Evolutionary conservation across 345 rosid species (phyloP), one percentile per base, ranked within the genome.

Genomic region (Boechera retrofracta): DNA sequence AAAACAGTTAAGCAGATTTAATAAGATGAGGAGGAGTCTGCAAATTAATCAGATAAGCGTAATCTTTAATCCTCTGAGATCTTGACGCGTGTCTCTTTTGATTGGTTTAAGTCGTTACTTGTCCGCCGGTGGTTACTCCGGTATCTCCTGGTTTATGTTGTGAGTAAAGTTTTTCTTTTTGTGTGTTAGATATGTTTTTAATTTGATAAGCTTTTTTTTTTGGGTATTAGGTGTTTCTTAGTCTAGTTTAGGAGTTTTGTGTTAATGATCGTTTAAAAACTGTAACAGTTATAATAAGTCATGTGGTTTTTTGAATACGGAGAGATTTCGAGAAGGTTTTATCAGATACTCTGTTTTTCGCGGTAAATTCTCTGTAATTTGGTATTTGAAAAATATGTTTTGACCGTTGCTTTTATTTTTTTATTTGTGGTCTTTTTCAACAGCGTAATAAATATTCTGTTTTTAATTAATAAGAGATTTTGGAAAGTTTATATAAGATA

Each of bases 1-100:
- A 78, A 72, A 69, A 68, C 69, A 83, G 49, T 83, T 62, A 82
- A 83, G 77, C 75, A 75, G 80, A 86, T 82, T 82, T 86, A 55
- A 86, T 86, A 76, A 86, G 41, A 39, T 58, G 10, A 9, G 62
- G 62, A 77, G 5, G 76, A 81, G 59, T 80, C 85, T 85, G 85
- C 60, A 67, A 5, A 42, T 44, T 6, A 32, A 78, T 78, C 74
- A 3, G 45, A 53, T 78, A 72, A 66, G 66, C 26, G 32, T 33
- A 44, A 32, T 39, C 7, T 33, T 47, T 1, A 0, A 2, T 16
- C 75, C 59, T 54, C 24, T 76, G 1, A 42, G 0, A 24, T 8
- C 6, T 24, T 52, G 76, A 77, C 80, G 58, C 75, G 75, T 69
- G 79, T 69, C 18, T 49, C 0, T 36, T 57, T 66, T 64, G 0